Evolutionary conservation across 2,329 filamentous ascomycete species (phyloP).

Genomic region (Blumeria graminis): DNA sequence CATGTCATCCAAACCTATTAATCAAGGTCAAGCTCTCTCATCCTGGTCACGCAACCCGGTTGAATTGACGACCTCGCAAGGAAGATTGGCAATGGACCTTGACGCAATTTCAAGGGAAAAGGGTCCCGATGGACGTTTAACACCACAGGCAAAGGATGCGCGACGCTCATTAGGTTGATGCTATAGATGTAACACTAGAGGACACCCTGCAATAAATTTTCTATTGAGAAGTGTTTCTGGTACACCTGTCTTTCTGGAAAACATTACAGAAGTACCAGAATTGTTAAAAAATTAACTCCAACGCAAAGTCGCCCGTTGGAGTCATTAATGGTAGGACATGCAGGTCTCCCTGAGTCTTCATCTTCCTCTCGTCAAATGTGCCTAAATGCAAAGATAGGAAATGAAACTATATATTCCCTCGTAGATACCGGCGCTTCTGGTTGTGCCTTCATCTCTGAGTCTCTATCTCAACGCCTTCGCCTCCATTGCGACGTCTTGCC

Average conservation of each 20-base stretch:
- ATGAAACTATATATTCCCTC: neutral
- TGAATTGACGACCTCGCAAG: neutral
- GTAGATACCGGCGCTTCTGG: constrained; percentile 1
- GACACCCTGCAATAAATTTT: neutral
- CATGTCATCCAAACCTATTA: neutral
- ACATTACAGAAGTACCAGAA: neutral
- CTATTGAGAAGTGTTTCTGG: neutral
- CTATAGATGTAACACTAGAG: neutral
- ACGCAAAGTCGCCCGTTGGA: neutral
- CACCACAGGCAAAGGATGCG: neutral
- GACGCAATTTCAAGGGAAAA: neutral
- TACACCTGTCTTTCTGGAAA: neutral
- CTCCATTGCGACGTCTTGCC: neutral
- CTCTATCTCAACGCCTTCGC: neutral
- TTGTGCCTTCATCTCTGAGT: neutral
- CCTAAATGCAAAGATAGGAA: neutral
- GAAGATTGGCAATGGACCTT: neutral
- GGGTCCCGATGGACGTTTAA: neutral
- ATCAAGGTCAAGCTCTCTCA: neutral
- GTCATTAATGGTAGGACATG: neutral
- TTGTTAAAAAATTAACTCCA: neutral
- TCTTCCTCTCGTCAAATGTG: neutral
- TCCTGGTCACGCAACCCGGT: neutral
- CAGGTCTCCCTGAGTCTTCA: neutral
- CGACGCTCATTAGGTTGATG: neutral